phyloP scores from a whole-genome alignment of 805 yeast genomes.

The Geotrichum ghanense region DNA sequence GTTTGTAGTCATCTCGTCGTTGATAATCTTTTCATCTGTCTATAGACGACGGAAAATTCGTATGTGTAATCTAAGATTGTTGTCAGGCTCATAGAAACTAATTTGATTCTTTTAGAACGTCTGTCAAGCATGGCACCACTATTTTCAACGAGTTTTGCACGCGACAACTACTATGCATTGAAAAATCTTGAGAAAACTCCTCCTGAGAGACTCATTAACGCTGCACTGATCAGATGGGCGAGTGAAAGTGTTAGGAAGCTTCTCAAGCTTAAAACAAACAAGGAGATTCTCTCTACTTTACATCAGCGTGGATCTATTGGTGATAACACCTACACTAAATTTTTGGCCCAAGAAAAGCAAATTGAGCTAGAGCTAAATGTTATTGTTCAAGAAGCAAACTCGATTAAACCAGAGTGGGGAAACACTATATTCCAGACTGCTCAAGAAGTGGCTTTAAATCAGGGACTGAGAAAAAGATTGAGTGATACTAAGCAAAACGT shows the following conservation, averaged over 20 bases:
- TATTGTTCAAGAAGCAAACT: slow-evolving; percentile 63
- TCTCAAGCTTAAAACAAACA: slow-evolving; percentile 68
- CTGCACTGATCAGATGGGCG: slow-evolving; percentile 59
- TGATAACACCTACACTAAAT: slow-evolving; percentile 76
- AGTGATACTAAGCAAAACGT: slow-evolving; percentile 18
- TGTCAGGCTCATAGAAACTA: slow-evolving; percentile 11
- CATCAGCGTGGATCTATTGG: slow-evolving; percentile 88
- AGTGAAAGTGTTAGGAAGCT: slow-evolving; percentile 81
- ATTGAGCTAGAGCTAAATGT: slow-evolving; percentile 75
- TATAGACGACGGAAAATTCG: slow-evolving; percentile 48
- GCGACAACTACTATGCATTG: slow-evolving; percentile 51
- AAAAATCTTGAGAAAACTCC: slow-evolving; percentile 46
- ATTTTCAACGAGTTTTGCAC: slow-evolving; percentile 52
- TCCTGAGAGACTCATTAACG: slow-evolving; percentile 67
- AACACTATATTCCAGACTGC: slow-evolving; percentile 63
- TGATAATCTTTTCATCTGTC: slow-evolving; percentile 55
- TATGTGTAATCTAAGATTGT: slow-evolving; percentile 9
- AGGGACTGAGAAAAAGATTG: slow-evolving; percentile 75
- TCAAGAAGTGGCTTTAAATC: slow-evolving; percentile 86
- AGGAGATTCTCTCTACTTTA: slow-evolving; percentile 53
- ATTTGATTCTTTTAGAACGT: slow-evolving; percentile 19
- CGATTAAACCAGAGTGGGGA: slow-evolving; percentile 69
- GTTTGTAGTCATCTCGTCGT: slow-evolving; percentile 51
- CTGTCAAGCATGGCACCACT: slow-evolving; percentile 57
- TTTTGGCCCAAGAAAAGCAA: slow-evolving; percentile 61